Base-by-base conservation (phyloP, 768 basidiomycete species). In the Tubosaeta sp. region DNA sequence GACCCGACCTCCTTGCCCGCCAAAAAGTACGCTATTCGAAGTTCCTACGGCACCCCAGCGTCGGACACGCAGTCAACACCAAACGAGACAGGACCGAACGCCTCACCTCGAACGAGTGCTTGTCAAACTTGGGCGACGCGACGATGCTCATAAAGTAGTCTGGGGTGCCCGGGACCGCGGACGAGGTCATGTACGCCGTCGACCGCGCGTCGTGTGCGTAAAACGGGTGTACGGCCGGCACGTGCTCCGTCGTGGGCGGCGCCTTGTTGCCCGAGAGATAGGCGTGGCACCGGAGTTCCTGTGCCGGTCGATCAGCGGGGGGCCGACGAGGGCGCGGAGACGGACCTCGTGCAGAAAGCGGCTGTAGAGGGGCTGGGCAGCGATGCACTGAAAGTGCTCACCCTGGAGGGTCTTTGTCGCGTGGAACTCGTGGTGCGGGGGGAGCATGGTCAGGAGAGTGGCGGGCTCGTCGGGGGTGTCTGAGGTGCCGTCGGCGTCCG, bases 31-130 rank as follows among this genome's bases (percentile, higher is more conserved):
- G 78, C 78, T 41, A 81, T 56, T 40, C 78, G 78, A 35, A 81
- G 72, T 66, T 82, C 80, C 80, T 82, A 36, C 25, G 22, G 16
- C 44, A 25, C 25, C 44, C 22, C 44, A 22, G 31, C 16, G 44
- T 32, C 34, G 21, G 19, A 41, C 27, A 9, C 27, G 27, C 27
- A 9, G 27, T 27, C 27, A 27, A 27, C 27, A 27, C 25, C 24
- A 41, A 45, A 21, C 43, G 25, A 21, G 8, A 29, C 6, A 27
- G 27, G 31, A 6, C 12, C 10, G 10, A 10, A 12, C 27, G 10
- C 24, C 61, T 51, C 41, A 79, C 80, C 75, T 81, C 80, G 55
- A 77, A 72, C 44, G 76, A 75, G 52, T 79, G 79, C 46, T 71
- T 68, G 6, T 68, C 63, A 48, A 68, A 79, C 43, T 59, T 64